Conservation (phyloP, 495 filamentous ascomycete species). For the Collariella sp. region DNA sequence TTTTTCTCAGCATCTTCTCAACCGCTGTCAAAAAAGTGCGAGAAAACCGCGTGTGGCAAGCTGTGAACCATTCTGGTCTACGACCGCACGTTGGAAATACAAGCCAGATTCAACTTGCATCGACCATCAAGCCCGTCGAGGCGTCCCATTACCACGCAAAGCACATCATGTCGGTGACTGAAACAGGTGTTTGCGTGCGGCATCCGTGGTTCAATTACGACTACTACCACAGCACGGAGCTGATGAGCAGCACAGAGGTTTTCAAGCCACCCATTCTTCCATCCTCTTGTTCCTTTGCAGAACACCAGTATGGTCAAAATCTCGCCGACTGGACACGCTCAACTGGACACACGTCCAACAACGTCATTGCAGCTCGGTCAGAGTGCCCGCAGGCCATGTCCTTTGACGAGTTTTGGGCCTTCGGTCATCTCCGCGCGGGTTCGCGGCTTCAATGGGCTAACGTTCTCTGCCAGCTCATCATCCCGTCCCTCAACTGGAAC, state of each 20-base stretch:
- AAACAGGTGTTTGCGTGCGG: conserved; percentile 34
- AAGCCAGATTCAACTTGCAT: conserved; percentile 14
- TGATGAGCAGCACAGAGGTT: neutral
- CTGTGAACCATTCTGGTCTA: neutral
- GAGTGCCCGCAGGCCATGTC: conserved; percentile 35
- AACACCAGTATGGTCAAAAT: neutral
- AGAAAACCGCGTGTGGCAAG: neutral
- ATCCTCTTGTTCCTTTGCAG: conserved; percentile 7
- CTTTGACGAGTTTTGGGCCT: conserved; percentile 43
- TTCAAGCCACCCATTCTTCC: neutral
- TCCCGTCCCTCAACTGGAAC: conserved; percentile 40
- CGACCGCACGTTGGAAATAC: neutral
- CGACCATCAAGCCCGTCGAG: conserved; percentile 10
- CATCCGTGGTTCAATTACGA: conserved; percentile 34
- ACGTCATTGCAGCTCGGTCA: conserved; percentile 39
- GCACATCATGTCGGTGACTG: conserved; percentile 19
- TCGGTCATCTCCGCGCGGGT: conserved; percentile 42
- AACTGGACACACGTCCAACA: conserved; percentile 29
- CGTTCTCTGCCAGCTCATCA: conserved; percentile 42
- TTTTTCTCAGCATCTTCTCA: conserved; percentile 36
- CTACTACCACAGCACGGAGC: conserved; percentile 20
- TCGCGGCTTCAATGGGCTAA: conserved; percentile 48
- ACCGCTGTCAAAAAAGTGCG: neutral
- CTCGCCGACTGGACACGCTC: conserved; percentile 11
- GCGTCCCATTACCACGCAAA: conserved; percentile 9